Evolutionary conservation across 164 flowering plant species (phyloP), one percentile per base, ranked within the genome.

Genomic region (Piper longum): DNA sequence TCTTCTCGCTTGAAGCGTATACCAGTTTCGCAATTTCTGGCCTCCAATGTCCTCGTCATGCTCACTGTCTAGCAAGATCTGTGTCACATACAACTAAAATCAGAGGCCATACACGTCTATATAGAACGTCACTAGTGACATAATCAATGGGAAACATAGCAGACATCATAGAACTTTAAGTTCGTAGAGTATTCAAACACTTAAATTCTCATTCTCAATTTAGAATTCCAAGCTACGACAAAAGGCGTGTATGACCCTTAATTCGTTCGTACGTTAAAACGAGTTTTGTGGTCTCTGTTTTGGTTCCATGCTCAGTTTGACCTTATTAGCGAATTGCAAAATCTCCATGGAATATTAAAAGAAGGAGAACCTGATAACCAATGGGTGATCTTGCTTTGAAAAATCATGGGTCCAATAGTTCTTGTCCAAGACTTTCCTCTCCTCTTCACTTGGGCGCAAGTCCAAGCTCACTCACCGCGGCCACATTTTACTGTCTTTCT

Each of bases 1-100:
- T 80, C 61, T 92, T 92, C 69, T 85, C 74, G 62, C 98, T 77
- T 1, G 95, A 82, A 6, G 87, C 62, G 59, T 92, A 89, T 7
- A 86, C 67, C 54, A 92, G 86, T 85, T 92, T 18, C 96, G 96
- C 85, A 87, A 66, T 8, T 7, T 4, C 19, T 72, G 55, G 42
- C 79, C 89, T 7, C 64, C 43, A 4, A 59, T 54, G 71, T 92
- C 98, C 59, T 44, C 66, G 60, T 85, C 87, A 57, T 72, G 73
- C 17, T 58, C 62, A 4, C 64, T 72, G 16, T 84, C 83, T 16
- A 89, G 61, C 59, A 89, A 64, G 6, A 83, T 83, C 95, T 86
- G 78, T 43, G 14, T 17, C 64, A 48, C 12, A 48, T 44, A 44
- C 11, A 44, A 5, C 11, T 5, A 5, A 44, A 44, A 6, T 44